Base-by-base conservation (phyloP, 2,329 filamentous ascomycete genomes). In the Ustilaginoidea virens region DNA sequence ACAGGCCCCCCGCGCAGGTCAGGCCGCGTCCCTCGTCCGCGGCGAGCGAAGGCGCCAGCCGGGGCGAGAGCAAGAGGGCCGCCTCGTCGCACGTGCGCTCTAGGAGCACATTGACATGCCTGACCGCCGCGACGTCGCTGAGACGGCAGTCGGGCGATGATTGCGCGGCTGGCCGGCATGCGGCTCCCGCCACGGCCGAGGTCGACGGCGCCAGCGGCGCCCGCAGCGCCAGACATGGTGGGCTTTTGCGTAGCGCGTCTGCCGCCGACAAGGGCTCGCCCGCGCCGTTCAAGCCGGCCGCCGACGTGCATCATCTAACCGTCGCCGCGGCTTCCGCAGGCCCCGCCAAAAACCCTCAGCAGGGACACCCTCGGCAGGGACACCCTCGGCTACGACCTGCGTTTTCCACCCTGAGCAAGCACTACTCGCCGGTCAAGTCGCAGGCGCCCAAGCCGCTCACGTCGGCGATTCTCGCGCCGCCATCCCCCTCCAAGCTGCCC, bases 351-450 rank as follows among this genome's bases (percentile, higher is more conserved):
- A 26, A 44, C 26, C 20, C 37, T 28, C 30, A 36, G 27, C 43
- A 38, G 31, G n/a, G n/a, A n/a, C 36, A 39, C 11, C 46, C 43
- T 22, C 29, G 17, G 21, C 26, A 21, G 17, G 27, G 2, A 29
- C 29, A 12, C 47, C 47, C 52, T 12, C 48, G 52, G n/a, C 50
- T 55, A 16, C 62, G 63, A 7, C 69, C 71, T 0, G 54, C 62
- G 26, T 78, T 78, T 49, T 67, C 60, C 27, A 75, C 66, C 1
- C 61, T 69, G 22, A 73, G 79, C 39, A 73, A 79, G 39, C 71
- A 78, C 51, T 78, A 69, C 52, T 74, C 69, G 17, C 74, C 75
- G 0, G 66, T 67, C 25, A 77, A 77, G 42, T 59, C 57, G 4
- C 52, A 60, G 7, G 61, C 66, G 1, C 69, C 74, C 0, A 80